Conservation (phyloP, 2,329 filamentous ascomycete genomes). For the Calonectria hawksworthii region DNA sequence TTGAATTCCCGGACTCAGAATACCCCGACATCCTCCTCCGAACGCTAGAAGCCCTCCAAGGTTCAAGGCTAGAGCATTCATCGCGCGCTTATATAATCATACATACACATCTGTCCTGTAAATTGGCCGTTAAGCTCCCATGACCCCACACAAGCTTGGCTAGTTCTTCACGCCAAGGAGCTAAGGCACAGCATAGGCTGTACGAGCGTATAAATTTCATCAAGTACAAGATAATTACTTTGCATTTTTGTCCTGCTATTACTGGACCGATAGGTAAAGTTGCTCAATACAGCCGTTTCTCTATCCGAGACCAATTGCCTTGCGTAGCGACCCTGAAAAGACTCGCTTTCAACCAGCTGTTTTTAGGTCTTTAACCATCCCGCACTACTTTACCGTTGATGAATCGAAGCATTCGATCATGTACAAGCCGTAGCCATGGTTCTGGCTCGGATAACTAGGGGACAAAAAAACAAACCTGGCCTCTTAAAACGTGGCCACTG, state of each 20-base stretch:
- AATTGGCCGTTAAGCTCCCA: not conserved
- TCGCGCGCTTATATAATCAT: not conserved
- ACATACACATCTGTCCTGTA: not conserved
- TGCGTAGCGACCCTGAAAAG: not conserved
- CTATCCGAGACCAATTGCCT: slow-evolving; percentile 26
- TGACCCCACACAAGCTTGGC: not conserved
- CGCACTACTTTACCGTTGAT: not conserved
- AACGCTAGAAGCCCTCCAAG: not conserved
- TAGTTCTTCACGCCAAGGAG: not conserved
- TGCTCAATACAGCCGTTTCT: slow-evolving; percentile 37
- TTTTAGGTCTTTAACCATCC: not conserved
- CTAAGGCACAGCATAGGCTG: not conserved
- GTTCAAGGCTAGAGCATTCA: not conserved
- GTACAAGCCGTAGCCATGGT: not conserved
- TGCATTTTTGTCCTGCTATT: slow-evolving; percentile 10
- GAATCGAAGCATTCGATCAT: slow-evolving; percentile 5
- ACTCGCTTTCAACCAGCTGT: not conserved
- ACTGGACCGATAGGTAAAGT: slow-evolving; percentile 21
- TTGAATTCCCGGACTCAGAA: no score
- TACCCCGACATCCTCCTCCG: not conserved
- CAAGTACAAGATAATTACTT: not conserved
- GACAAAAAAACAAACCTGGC: not conserved
- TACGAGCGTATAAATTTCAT: not conserved
- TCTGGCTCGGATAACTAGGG: not conserved
- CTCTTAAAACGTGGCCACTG: not conserved